Conservation (phyloP, 169 alveolate genomes). For the Cyclospora cayetanensis region DNA sequence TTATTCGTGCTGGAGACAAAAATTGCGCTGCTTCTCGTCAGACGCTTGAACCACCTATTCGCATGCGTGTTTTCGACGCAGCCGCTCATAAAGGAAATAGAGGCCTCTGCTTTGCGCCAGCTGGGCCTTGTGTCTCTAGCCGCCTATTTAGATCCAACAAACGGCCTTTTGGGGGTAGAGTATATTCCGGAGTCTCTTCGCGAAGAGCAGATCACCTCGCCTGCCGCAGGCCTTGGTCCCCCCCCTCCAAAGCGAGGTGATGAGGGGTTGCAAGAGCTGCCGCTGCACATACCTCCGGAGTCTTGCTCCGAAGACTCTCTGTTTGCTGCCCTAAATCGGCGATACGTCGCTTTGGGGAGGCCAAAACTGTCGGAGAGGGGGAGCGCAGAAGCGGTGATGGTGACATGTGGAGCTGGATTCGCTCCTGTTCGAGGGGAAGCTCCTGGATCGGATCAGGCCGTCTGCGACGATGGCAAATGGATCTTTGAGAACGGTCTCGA, state of each 20-base stretch:
- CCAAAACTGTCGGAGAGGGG: conserved; percentile 41
- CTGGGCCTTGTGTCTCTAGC: conserved; percentile 47
- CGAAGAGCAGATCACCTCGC: conserved; percentile 48
- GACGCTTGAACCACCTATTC: not conserved
- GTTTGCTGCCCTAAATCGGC: conserved; percentile 6
- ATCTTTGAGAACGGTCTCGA: conserved; percentile 54
- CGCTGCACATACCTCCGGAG: conserved; percentile 39
- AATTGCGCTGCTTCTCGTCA: too few relatives aligned
- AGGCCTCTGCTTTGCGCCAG: conserved; percentile 40
- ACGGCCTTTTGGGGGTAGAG: conserved; percentile 40
- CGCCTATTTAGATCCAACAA: not conserved
- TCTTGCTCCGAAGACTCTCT: conserved; percentile 47
- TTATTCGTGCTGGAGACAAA: too few relatives aligned
- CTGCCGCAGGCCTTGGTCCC: conserved; percentile 62
- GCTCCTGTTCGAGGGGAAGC: conserved; percentile 51
- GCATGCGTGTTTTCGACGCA: not conserved
- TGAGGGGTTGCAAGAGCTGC: conserved; percentile 52
- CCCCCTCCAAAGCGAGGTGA: conserved; percentile 26
- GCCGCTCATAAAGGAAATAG: conserved; percentile 10
- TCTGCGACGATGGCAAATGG: conserved; percentile 74
- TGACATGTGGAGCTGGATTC: conserved; percentile 20
- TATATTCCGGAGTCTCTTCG: conserved; percentile 10
- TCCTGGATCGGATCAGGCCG: conserved; percentile 69
- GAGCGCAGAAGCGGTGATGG: conserved; percentile 53
- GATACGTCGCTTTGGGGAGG: not conserved